Conservation (phyloP, 73 alveolate genomes). For the Breviolum minutum region DNA sequence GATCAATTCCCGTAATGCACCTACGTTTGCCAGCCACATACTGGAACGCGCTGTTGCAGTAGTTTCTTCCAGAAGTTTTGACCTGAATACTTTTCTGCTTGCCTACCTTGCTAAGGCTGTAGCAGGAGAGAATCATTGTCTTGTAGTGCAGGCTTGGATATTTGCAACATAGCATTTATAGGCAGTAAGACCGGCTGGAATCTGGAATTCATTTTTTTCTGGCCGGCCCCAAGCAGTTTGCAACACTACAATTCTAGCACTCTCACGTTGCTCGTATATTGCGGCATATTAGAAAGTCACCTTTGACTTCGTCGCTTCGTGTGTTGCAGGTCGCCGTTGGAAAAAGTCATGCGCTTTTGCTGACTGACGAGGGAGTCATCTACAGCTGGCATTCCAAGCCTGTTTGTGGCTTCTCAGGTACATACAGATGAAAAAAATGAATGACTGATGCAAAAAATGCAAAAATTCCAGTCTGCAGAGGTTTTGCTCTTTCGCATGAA, state of each 20-base stretch:
- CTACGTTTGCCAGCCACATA: not conserved
- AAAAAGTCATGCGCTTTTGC: conserved; percentile 29
- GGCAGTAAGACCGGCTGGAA: not conserved
- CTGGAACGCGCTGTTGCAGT: too few species aligned
- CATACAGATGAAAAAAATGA: not conserved
- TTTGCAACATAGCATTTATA: too few species aligned
- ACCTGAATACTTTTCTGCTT: too few species aligned
- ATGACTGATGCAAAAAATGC: not conserved
- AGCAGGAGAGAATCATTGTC: conserved; percentile 50
- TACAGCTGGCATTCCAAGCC: conserved; percentile 73
- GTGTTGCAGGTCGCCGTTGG: conserved; percentile 54
- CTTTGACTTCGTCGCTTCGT: not conserved
- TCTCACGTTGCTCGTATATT: not conserved
- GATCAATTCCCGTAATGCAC: conserved; percentile 57
- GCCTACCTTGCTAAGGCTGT: conserved; percentile 40
- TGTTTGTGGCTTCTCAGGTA: not conserved
- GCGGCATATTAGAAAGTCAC: not conserved
- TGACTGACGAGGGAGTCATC: conserved; percentile 84
- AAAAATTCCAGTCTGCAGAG: not conserved
- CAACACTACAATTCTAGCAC: not conserved
- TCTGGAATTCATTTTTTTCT: too few species aligned
- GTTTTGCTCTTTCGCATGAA: too few species aligned
- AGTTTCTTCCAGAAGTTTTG: not conserved
- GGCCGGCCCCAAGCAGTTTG: not conserved
- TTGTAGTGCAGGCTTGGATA: conserved; percentile 50